Percentiles rank a stretch among this genome's conserved stretches.
Conservation (phyloP, 306 rosid species). For the Gleditsia sinensis region DNA sequence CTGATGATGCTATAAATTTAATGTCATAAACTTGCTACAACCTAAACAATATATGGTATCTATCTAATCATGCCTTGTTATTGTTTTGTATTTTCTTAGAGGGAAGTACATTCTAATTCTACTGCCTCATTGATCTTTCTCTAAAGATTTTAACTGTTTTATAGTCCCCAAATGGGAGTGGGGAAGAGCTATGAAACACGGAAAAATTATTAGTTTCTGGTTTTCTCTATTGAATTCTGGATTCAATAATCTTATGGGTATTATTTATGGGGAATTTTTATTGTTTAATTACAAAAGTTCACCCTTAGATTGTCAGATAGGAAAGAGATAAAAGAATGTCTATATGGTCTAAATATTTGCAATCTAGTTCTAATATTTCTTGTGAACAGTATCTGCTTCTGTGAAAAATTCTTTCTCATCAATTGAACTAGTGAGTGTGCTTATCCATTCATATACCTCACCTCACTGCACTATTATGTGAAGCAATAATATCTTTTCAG, state of each 20-base stretch:
- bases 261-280: background rate
- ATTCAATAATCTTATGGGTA: conserved; percentile 14
- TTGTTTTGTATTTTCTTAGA: conserved; percentile 19
- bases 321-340: background rate
- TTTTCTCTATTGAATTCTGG: conserved; percentile 4
- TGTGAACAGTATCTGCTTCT: background rate
- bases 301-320: background rate
- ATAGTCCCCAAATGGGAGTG: background rate
- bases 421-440: background rate
- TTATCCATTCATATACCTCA: conserved; percentile 18
- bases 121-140: conserved; percentile 3
- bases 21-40: background rate
- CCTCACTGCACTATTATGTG: conserved; percentile 11
- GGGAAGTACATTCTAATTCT: conserved; percentile 4
- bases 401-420: background rate
- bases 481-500: conserved; percentile 1
- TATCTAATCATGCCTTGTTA: background rate
- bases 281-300: background rate
- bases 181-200: background rate
- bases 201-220: background rate
- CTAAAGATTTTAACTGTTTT: background rate
- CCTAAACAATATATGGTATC: background rate
- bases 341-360: background rate
- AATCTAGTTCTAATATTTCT: background rate
- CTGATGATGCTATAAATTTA: conserved; percentile 12